A percentile compares a stretch with the other conserved stretches of the same genome.
Conservation (phyloP, 495 filamentous ascomycete genomes). For the Penicillium diatomitis region DNA sequence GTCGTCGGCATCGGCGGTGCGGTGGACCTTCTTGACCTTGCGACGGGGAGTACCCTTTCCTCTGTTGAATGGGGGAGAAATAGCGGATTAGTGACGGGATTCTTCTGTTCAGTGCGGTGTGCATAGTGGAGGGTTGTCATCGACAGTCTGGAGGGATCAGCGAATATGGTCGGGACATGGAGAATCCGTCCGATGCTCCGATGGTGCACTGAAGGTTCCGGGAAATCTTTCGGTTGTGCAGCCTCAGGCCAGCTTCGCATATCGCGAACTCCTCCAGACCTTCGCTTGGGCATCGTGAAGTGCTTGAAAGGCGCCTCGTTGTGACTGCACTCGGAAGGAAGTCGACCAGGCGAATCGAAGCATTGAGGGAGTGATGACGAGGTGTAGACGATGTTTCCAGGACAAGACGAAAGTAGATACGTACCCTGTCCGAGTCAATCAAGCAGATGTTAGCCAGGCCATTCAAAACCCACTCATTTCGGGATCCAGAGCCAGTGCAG, state of each 20-base stretch:
- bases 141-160: background rate
- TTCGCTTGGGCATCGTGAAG: no score
- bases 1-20: slow-evolving; percentile 85
- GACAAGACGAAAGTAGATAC: slow-evolving; percentile 8
- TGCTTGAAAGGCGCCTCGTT: no score
- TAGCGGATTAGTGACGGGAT: slow-evolving; percentile 6
- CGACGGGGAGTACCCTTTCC: slow-evolving; percentile 97
- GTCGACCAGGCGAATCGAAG: no score
- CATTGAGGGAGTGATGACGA: background rate
- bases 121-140: background rate
- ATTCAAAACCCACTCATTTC: background rate
- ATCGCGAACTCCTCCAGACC: background rate
- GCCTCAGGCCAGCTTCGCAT: background rate
- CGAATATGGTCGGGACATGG: no score
- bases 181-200: no score
- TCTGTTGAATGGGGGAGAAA: slow-evolving; percentile 35
- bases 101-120: background rate
- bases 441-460: slow-evolving; percentile 1
- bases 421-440: slow-evolving; percentile 19
- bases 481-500: background rate
- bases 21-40: slow-evolving; percentile 96
- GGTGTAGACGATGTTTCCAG: background rate
- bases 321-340: no score
- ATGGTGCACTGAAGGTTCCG: no score
- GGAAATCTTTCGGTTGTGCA: no score